Conservation (phyloP, 1,139 yeast species). For the Nakaseomyces bracarensis region DNA sequence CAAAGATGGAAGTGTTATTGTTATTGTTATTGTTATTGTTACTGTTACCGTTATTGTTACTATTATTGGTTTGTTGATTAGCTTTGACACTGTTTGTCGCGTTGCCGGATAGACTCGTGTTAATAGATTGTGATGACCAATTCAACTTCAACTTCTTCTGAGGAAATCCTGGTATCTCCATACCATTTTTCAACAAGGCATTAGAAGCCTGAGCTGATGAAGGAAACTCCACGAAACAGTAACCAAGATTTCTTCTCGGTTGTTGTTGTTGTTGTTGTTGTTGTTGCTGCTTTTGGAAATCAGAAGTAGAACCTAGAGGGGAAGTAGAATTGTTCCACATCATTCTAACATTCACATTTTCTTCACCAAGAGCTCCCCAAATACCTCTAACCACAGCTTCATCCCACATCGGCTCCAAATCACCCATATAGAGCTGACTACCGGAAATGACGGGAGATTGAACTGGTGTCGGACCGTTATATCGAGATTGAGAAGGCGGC, state of each 20-base stretch:
- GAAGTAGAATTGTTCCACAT: constrained; percentile 35
- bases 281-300: constrained; percentile 36
- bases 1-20: constrained; percentile 54
- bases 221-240: constrained; percentile 65
- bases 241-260: constrained; percentile 35
- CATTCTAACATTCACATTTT: constrained; percentile 40
- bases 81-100: too few relatives aligned
- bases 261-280: constrained; percentile 40
- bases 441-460: too few relatives aligned
- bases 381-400: constrained; percentile 50
- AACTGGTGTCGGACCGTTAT: neutral
- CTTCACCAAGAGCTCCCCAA: constrained; percentile 42
- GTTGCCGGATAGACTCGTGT: constrained; percentile 37
- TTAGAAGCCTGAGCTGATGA: constrained; percentile 55
- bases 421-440: constrained; percentile 49
- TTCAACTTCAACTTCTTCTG: constrained; percentile 57
- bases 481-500: constrained; percentile 1
- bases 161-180: constrained; percentile 50
- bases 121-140: constrained; percentile 65
- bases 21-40: constrained; percentile 1
- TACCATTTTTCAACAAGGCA: constrained; percentile 58
- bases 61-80: neutral
- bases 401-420: constrained; percentile 65
- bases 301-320: constrained; percentile 12
- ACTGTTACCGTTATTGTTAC: constrained; percentile 24